phyloP scores from a whole-genome alignment of 805 yeast species.

The Barnettozyma populi region DNA sequence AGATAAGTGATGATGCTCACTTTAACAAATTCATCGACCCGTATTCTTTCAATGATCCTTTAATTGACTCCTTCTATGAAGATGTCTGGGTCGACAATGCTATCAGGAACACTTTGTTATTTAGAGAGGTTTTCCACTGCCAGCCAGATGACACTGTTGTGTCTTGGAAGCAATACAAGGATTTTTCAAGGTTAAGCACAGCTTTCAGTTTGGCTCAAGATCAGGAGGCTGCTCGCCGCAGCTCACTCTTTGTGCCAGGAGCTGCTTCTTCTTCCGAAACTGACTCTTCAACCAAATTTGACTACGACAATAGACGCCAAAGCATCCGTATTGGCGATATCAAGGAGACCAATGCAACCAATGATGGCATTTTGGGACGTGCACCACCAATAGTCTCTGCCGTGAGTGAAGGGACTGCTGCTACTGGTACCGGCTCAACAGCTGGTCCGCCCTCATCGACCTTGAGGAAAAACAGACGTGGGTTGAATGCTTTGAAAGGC shows the following conservation, averaged over 20 bases:
- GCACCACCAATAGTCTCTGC: conserved; percentile 12
- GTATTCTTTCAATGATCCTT: conserved; percentile 81
- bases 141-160: conserved; percentile 94
- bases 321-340: conserved; percentile 13
- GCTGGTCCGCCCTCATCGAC: not conserved
- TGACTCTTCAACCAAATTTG: not conserved
- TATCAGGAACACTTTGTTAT: conserved; percentile 73
- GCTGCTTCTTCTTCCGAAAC: conserved; percentile 1
- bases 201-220: conserved; percentile 44
- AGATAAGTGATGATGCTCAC: conserved; percentile 28
- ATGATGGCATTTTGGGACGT: conserved; percentile 10
- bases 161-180: conserved; percentile 86
- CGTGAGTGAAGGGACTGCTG: not conserved
- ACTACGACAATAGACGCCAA: conserved; percentile 1
- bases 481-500: conserved; percentile 33
- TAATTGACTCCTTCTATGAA: conserved; percentile 73
- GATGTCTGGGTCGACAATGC: conserved; percentile 85
- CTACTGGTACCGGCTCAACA: not conserved
- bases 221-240: conserved; percentile 20
- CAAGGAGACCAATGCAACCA: not conserved
- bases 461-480: conserved; percentile 24
- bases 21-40: conserved; percentile 67
- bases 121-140: conserved; percentile 79
- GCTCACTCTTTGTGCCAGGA: conserved; percentile 3
- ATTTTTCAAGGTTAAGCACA: conserved; percentile 49